Conservation (phyloP, 805 yeast genomes). For the Zygosaccharomyces pseudorouxii region DNA sequence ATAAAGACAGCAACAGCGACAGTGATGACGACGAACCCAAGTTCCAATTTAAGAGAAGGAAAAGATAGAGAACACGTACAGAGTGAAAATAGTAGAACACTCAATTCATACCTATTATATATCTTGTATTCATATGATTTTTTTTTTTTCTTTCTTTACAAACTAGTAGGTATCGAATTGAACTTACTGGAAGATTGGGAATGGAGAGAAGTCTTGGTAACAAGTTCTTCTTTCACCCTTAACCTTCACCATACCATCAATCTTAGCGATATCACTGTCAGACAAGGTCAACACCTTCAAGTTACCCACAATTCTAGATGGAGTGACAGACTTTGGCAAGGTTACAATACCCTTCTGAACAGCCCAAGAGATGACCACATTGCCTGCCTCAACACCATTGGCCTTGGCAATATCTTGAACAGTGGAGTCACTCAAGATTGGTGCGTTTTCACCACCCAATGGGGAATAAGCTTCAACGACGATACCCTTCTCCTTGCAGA, state of each 20-base stretch:
- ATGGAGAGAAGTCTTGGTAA: conserved; percentile 26
- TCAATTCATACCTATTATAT: neutral
- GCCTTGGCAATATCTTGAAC: conserved; percentile 44
- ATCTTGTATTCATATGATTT: neutral
- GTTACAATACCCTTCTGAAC: conserved; percentile 51
- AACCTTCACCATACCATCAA: conserved; percentile 27
- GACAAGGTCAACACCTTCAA: conserved; percentile 31
- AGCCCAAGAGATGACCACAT: conserved; percentile 55
- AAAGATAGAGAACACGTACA: conserved; percentile 1
- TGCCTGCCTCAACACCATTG: conserved; percentile 41
- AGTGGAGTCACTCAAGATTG: conserved; percentile 44
- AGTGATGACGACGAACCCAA: conserved; percentile 36
- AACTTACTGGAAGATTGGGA: conserved; percentile 17
- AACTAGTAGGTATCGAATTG: no score
- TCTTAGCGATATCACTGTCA: conserved; percentile 35
- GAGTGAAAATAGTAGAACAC: neutral
- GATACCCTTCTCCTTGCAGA: conserved; percentile 49
- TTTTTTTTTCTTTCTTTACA: no score
- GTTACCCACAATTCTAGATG: conserved; percentile 41
- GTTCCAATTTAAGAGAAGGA: conserved; percentile 34
- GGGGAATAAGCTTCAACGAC: conserved; percentile 74
- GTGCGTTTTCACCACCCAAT: conserved; percentile 57
- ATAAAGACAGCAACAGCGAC: conserved; percentile 24
- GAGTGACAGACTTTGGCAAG: conserved; percentile 47
- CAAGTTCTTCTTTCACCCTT: conserved; percentile 33